phyloP scores from a whole-genome alignment of 2,329 filamentous ascomycete species.

The Karstenula rhodostoma region DNA sequence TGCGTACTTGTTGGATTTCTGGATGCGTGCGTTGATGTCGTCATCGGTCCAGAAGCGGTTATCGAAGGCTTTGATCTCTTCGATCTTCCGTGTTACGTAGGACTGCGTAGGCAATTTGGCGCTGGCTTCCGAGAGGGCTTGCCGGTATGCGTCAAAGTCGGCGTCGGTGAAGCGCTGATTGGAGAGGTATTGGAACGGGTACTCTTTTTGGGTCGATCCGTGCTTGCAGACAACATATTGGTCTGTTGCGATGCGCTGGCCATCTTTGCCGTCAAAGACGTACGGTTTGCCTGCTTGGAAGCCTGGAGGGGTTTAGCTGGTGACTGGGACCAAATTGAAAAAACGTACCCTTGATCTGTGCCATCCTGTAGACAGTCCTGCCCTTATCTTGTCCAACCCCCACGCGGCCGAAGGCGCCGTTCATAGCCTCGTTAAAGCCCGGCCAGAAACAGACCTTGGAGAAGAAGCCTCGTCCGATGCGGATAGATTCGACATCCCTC shows the following conservation, averaged over 20 bases:
- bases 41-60: slow-evolving; percentile 82
- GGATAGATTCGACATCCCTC: slow-evolving; percentile 82
- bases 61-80: slow-evolving; percentile 81
- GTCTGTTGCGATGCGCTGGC: slow-evolving; percentile 81
- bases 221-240: slow-evolving; percentile 84
- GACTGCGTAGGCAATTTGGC: slow-evolving; percentile 77
- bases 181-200: slow-evolving; percentile 90
- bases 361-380: slow-evolving; percentile 84
- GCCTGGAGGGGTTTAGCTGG: slow-evolving; percentile 58
- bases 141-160: slow-evolving; percentile 84
- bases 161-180: slow-evolving; percentile 83
- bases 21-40: slow-evolving; percentile 82
- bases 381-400: slow-evolving; percentile 73
- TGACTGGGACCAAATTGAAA: neutral
- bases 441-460: slow-evolving; percentile 93
- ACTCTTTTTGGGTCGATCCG: slow-evolving; percentile 83
- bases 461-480: slow-evolving; percentile 86
- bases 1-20: slow-evolving; percentile 64
- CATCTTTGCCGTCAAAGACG: slow-evolving; percentile 76
- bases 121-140: slow-evolving; percentile 73
- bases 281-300: slow-evolving; percentile 84
- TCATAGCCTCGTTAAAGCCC: slow-evolving; percentile 81
- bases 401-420: slow-evolving; percentile 85
- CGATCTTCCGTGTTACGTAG: slow-evolving; percentile 73
- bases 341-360: slow-evolving; percentile 78